phyloP scores from a whole-genome alignment of 2,329 filamentous ascomycete species.

The Botryotinia calthae region DNA sequence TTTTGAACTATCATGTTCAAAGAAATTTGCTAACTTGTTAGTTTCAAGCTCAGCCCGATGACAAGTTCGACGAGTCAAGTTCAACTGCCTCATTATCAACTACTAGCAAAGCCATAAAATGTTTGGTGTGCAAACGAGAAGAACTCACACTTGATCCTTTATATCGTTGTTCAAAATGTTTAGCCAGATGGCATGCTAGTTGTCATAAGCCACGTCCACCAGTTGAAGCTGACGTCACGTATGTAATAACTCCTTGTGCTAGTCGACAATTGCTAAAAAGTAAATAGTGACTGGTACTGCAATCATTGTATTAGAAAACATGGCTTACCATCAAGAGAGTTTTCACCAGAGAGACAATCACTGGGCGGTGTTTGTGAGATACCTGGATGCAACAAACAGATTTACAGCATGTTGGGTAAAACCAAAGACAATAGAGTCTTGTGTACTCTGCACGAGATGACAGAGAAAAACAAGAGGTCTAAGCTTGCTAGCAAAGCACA shows the following conservation, averaged over 20 bases:
- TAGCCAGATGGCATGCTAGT: constrained; percentile 25
- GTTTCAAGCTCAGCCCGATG: constrained; percentile 20
- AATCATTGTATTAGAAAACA: constrained; percentile 13
- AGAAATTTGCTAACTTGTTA: constrained; percentile 25
- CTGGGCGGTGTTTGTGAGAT: constrained; percentile 4
- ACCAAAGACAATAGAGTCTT: constrained; percentile 2
- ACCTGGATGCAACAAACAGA: constrained; percentile 11
- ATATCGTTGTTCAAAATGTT: constrained; percentile 28
- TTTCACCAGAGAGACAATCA: not conserved
- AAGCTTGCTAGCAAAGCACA: constrained; percentile 12
- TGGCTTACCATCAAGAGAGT: not conserved
- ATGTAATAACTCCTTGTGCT: not conserved
- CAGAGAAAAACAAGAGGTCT: constrained; percentile 5
- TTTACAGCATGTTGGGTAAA: constrained; percentile 1
- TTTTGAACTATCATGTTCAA: not conserved
- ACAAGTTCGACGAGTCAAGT: constrained; percentile 27
- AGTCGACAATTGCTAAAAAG: not conserved
- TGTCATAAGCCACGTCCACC: constrained; percentile 24
- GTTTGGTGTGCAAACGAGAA: constrained; percentile 27
- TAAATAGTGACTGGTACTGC: constrained; percentile 14
- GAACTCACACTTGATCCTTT: constrained; percentile 25
- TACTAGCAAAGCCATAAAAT: constrained; percentile 22
- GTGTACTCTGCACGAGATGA: constrained; percentile 9
- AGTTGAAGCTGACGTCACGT: not conserved
- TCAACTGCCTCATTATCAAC: constrained; percentile 15